phyloP scores from a whole-genome alignment of 306 rosid species.

The Clitoria ternatea region DNA sequence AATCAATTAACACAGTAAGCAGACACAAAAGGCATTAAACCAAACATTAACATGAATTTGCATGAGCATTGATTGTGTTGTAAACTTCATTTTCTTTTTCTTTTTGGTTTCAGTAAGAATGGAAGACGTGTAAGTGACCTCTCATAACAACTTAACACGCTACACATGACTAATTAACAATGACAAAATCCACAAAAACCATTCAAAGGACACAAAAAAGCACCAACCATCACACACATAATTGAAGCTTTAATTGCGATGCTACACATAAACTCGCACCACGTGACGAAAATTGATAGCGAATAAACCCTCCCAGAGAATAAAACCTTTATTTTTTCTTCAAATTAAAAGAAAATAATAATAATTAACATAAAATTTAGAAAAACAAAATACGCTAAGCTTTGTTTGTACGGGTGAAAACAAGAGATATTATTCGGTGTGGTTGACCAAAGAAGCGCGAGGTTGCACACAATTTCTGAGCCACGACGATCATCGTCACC shows the following conservation, averaged over 20 bases:
- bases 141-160: no score
- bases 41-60: neutral
- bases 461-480: neutral
- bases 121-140: no score
- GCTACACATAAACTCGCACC: neutral
- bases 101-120: no score
- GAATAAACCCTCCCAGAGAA: no score
- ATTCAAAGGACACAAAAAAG: neutral
- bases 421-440: neutral
- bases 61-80: neutral
- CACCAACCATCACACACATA: neutral
- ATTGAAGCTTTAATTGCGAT: neutral
- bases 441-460: constrained; percentile 23
- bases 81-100: no score
- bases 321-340: no score
- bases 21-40: constrained; percentile 1
- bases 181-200: no score
- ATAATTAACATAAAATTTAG: neutral
- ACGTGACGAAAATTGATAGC: no score
- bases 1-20: neutral
- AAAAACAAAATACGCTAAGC: neutral
- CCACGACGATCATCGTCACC: constrained; percentile 16
- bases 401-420: constrained; percentile 24
- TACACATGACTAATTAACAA: no score
- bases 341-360: neutral